These are phyloP conservation scores for Rhizopus sp. DNA, from an alignment of 371 early-diverging fungal species.

Conservation along the genomic window DNA sequence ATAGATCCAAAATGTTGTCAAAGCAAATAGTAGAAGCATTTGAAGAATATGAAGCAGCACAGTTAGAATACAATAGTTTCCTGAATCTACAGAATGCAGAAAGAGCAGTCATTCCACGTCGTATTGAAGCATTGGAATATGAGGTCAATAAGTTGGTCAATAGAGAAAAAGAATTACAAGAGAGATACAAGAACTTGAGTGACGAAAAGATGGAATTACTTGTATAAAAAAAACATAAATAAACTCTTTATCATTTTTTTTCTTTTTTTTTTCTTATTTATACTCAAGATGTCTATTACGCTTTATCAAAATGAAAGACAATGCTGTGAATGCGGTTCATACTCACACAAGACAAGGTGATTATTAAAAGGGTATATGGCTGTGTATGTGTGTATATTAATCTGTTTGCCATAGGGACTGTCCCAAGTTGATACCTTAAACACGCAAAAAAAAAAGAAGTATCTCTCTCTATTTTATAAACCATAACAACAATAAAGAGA, in stretches of 20 bases:
- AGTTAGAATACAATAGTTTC: constrained; percentile 71
- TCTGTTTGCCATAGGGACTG: too few species aligned
- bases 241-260: background rate
- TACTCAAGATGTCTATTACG: too few species aligned
- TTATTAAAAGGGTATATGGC: background rate
- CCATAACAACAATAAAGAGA: too few species aligned
- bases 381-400: too few species aligned
- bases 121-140: constrained; percentile 66
- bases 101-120: constrained; percentile 64
- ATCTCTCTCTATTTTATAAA: background rate
- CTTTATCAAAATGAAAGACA: background rate
- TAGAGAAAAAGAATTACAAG: constrained; percentile 74
- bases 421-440: background rate
- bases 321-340: constrained; percentile 23
- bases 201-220: constrained; percentile 45
- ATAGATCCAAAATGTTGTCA: constrained; percentile 60
- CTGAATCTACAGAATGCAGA: constrained; percentile 54
- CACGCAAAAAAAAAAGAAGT: background rate
- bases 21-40: constrained; percentile 62
- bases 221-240: constrained; percentile 2
- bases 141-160: constrained; percentile 65
- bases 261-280: too few species aligned
- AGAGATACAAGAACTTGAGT: constrained; percentile 66
- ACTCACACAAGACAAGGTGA: constrained; percentile 22
- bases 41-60: constrained; percentile 67